These are phyloP conservation scores for Pterocarpus macrocarpus DNA, from an alignment of 306 rosid species.

Conservation along the genomic window DNA sequence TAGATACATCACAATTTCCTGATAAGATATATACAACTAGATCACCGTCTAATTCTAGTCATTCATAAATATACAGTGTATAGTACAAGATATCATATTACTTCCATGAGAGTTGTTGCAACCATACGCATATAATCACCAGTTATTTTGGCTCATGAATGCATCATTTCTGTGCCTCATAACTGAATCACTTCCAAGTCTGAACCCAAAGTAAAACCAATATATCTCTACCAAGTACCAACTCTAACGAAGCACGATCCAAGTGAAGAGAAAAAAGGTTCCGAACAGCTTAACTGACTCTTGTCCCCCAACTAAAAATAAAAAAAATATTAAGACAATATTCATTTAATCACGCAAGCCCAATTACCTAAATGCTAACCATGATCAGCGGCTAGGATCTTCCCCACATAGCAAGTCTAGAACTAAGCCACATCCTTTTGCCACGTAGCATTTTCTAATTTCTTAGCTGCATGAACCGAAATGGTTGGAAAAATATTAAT, in stretches of 20 bases:
- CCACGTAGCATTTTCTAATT: constrained; percentile 1
- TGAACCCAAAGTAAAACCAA: neutral
- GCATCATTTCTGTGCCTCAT: neutral
- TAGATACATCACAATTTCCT: too few species aligned
- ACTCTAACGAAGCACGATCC: constrained; percentile 8
- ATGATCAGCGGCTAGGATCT: neutral
- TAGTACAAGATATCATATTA: neutral
- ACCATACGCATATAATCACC: neutral
- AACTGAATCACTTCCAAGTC: constrained; percentile 15
- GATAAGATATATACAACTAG: too few species aligned
- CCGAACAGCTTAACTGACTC: neutral
- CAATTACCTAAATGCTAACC: constrained; percentile 6
- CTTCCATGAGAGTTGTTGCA: neutral
- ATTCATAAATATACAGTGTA: neutral
- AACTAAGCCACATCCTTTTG: neutral
- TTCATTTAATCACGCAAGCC: neutral
- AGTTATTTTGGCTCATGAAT: neutral
- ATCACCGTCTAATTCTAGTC: neutral
- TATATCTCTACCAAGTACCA: neutral
- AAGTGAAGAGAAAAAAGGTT: neutral
- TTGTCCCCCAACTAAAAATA: neutral
- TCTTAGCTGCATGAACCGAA: neutral
- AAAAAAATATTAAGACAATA: neutral
- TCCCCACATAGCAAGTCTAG: neutral
- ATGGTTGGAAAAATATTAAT: neutral